Conservation (phyloP, 2,329 filamentous ascomycete species). For the Sordariomycetes sp. region DNA sequence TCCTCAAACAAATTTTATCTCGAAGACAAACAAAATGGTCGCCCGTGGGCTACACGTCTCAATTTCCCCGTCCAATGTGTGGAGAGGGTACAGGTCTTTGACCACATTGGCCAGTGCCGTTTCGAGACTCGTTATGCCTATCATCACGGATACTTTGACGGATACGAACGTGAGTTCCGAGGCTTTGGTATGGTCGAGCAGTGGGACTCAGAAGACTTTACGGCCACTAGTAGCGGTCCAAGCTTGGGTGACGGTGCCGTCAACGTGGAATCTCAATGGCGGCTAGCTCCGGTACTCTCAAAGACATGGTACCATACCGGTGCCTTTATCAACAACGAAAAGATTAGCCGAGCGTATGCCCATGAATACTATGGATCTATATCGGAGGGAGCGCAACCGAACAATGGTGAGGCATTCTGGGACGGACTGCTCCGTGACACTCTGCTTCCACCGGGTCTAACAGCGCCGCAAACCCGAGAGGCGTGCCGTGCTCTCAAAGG, state of each 20-base stretch:
- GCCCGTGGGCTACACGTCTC: conserved; percentile 15
- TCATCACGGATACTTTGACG: conserved; percentile 1
- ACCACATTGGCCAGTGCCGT: conserved; percentile 3
- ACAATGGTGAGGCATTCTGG: too few relatives aligned
- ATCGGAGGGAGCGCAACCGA: neutral
- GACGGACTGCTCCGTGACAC: neutral
- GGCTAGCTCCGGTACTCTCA: neutral
- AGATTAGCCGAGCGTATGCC: neutral
- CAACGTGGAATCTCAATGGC: neutral
- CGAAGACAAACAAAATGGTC: conserved; percentile 9
- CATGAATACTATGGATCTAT: neutral
- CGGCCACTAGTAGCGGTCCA: neutral
- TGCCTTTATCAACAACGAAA: neutral
- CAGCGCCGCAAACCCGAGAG: neutral
- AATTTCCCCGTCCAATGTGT: conserved; percentile 19
- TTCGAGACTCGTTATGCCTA: neutral
- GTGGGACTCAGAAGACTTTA: neutral
- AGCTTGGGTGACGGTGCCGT: neutral
- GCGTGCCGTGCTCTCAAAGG: conserved; percentile 1
- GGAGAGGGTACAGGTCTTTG: conserved; percentile 1
- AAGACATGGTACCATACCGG: conserved; percentile 5
- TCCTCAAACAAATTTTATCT: conserved; percentile 14
- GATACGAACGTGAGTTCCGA: neutral
- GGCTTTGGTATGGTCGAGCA: conserved; percentile 2
- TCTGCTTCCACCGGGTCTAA: neutral